Evolutionary conservation across 805 yeast genomes (phyloP).

Genomic region (Starmerella bombi): DNA sequence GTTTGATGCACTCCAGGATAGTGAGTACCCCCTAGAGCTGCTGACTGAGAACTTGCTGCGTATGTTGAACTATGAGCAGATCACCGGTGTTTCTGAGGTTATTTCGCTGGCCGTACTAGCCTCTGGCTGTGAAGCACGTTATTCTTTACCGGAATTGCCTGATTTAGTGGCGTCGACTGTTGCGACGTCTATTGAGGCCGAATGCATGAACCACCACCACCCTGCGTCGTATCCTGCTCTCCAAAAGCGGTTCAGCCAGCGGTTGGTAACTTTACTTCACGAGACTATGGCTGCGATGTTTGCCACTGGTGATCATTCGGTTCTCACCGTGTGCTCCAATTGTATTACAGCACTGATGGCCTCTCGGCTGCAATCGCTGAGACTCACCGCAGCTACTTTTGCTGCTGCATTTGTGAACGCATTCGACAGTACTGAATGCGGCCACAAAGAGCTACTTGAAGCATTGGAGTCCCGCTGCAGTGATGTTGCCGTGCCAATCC

Average conservation of each 20-base stretch:
- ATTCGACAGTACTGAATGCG: too few species aligned
- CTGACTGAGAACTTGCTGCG: slow-evolving; percentile 19
- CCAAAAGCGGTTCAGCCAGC: slow-evolving; percentile 3
- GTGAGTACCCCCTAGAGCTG: slow-evolving; percentile 14
- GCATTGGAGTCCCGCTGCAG: not conserved
- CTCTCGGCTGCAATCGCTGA: slow-evolving; percentile 14
- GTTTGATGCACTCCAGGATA: slow-evolving; percentile 16
- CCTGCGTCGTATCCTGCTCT: slow-evolving; percentile 14
- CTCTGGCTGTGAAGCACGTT: slow-evolving; percentile 13
- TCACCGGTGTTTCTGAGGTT: slow-evolving; percentile 17
- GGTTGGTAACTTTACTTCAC: slow-evolving; percentile 4
- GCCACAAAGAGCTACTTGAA: too few species aligned
- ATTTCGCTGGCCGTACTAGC: slow-evolving; percentile 9
- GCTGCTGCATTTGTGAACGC: too few species aligned
- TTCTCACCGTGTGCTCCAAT: slow-evolving; percentile 1
- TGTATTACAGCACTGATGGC: slow-evolving; percentile 6
- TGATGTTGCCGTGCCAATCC: slow-evolving; percentile 9
- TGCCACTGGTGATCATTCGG: slow-evolving; percentile 7
- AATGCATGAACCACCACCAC: slow-evolving; percentile 3
- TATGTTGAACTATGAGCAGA: slow-evolving; percentile 16
- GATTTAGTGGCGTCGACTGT: not conserved
- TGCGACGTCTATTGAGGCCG: slow-evolving; percentile 5
- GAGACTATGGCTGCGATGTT: slow-evolving; percentile 3
- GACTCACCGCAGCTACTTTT: slow-evolving; percentile 12
- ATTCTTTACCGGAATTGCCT: not conserved